Conservation (phyloP, 345 rosid genomes). For the Populus ilicifolia region DNA sequence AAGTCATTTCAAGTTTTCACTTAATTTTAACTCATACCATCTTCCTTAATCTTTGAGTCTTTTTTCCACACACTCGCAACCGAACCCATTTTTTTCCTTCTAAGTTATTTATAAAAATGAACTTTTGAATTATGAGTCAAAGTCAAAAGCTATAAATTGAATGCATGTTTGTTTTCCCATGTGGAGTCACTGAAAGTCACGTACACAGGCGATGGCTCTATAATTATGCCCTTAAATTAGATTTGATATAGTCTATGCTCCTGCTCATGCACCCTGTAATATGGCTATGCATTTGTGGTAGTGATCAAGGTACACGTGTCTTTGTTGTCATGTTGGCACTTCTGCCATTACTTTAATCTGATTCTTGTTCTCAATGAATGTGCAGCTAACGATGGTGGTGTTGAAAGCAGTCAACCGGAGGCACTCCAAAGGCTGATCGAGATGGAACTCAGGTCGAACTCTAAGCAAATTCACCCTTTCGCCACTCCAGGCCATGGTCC, state of each 20-base stretch:
- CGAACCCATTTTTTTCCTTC: no score
- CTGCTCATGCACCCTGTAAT: neutral
- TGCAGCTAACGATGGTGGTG: conserved; percentile 49
- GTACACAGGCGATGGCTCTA: neutral
- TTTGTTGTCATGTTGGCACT: neutral
- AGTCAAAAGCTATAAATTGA: no score
- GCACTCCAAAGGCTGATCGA: conserved; percentile 70
- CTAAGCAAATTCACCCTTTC: conserved; percentile 51
- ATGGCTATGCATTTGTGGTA: neutral
- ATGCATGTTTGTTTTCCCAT: neutral
- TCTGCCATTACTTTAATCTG: neutral
- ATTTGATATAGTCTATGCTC: neutral
- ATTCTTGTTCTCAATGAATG: conserved; percentile 1
- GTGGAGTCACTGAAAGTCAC: neutral
- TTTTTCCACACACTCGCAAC: no score
- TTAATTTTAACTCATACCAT: no score
- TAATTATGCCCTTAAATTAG: neutral
- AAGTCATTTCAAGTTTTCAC: no score
- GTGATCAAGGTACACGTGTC: neutral
- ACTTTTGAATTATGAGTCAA: no score
- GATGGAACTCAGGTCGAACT: conserved; percentile 65
- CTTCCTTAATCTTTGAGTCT: no score
- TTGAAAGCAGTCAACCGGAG: conserved; percentile 55
- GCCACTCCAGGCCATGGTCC: conserved; percentile 46
- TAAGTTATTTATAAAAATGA: no score